phyloP scores from a whole-genome alignment of 1,284 basidiomycete genomes.

The Taiwanofungus camphoratus region DNA sequence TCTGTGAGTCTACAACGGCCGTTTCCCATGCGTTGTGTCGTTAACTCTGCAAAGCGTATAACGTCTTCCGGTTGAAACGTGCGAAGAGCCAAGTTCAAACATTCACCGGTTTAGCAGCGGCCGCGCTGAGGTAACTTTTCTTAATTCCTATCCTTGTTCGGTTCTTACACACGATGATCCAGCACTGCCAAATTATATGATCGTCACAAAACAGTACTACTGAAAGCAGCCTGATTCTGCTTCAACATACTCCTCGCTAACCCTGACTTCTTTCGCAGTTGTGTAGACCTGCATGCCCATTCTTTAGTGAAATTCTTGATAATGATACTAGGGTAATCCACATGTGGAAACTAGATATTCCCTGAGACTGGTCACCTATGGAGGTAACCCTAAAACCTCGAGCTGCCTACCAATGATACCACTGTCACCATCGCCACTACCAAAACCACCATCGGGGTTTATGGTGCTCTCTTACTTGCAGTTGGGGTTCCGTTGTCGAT shows the following conservation, averaged over 20 bases:
- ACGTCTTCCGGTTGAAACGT: conserved; percentile 52
- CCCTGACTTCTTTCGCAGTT: too few species aligned
- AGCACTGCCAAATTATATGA: conserved; percentile 70
- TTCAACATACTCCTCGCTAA: too few species aligned
- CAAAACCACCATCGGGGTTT: conserved; percentile 5
- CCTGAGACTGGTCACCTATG: too few species aligned
- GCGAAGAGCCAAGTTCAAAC: conserved; percentile 58
- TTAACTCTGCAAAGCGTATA: conserved; percentile 37
- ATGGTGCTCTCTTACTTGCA: not conserved
- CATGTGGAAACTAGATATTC: too few species aligned
- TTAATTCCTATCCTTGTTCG: conserved; percentile 7
- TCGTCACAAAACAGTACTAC: conserved; percentile 53
- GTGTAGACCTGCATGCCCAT: too few species aligned
- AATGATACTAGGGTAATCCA: too few species aligned
- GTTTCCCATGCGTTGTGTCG: not conserved
- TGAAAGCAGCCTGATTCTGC: conserved; percentile 38
- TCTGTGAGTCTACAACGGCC: conserved; percentile 50
- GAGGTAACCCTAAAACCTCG: too few species aligned
- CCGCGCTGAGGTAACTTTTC: conserved; percentile 57
- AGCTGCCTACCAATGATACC: too few species aligned
- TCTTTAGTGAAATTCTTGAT: too few species aligned
- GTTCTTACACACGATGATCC: conserved; percentile 8
- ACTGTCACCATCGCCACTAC: not conserved
- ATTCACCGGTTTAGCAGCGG: conserved; percentile 60
- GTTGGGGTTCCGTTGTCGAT: not conserved